Evolutionary conservation across 345 rosid genomes (phyloP).

Genomic region (Bruguiera parviflora): DNA sequence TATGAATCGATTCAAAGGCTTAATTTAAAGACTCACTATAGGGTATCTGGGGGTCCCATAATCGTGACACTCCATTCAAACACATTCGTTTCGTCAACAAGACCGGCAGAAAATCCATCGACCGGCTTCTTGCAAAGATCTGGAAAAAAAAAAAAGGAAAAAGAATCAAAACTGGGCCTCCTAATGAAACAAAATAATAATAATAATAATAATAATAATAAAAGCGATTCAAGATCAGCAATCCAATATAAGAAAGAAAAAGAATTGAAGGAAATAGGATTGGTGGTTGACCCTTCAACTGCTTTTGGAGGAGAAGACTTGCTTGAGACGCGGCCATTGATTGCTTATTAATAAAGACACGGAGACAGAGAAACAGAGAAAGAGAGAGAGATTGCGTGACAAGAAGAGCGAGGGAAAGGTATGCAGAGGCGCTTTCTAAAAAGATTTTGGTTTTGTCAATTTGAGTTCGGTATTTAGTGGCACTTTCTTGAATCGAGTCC

Average conservation of each 20-base stretch:
- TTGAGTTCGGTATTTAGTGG: too few relatives aligned
- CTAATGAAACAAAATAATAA: neutral
- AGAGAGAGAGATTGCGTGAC: too few relatives aligned
- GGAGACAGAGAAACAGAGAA: too few relatives aligned
- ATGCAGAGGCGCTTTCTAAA: too few relatives aligned
- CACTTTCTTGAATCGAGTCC: too few relatives aligned
- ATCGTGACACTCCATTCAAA: constrained; percentile 85
- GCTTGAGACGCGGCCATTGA: too few relatives aligned
- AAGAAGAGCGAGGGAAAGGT: too few relatives aligned
- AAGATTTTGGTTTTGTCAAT: too few relatives aligned
- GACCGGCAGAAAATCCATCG: constrained; percentile 93
- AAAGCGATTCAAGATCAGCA: neutral
- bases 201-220: neutral
- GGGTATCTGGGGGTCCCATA: constrained; percentile 84
- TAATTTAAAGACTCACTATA: constrained; percentile 46
- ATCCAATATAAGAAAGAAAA: neutral
- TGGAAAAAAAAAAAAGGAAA: constrained; percentile 22
- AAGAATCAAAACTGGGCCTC: neutral
- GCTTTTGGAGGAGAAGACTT: too few relatives aligned
- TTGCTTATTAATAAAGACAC: too few relatives aligned
- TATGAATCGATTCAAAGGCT: neutral
- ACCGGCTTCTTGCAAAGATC: constrained; percentile 91
- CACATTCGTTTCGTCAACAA: constrained; percentile 67
- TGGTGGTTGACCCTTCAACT: too few relatives aligned
- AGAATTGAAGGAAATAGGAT: too few relatives aligned